Base-by-base conservation (phyloP, 305 asterid genomes). In the Fraxinus albicans region DNA sequence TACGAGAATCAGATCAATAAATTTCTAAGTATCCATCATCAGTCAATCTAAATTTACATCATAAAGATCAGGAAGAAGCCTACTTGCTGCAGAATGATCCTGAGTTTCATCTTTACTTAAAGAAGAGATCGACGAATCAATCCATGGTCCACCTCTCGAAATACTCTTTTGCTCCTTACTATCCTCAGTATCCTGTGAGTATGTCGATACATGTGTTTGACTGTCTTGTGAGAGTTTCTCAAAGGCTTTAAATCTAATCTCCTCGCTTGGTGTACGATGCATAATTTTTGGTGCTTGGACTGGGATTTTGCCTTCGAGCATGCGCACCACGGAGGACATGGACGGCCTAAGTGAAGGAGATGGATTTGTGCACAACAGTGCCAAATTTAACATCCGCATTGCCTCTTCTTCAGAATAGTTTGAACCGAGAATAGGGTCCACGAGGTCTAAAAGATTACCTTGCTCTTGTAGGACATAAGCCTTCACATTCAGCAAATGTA, bases 401-500 rank as follows among this genome's bases (percentile, higher is more conserved):
- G 93, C 99, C 90, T 93, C 97, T 6, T 89, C 77, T 82, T 88
- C 73, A 8, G 95, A 88, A 85, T 86, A 92, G 83, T 88, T 77
- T 47, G 92, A 78, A 69, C 91, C 97, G 1, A 96, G 97, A 74
- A 36, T 35, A 2, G 98, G 98, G 83, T 96, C 99, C 89, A 94
- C 98, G 1, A 96, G 94, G 19, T 96, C 98, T 69, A 94, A 81
- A 55, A 96, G 95, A 82, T 86, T 93, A 21, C 97, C 99, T 87
- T 94, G 99, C 91, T 96, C 99, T 75, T 94, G 97, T 21, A 88
- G 92, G 78, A 96, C 98, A 79, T 93, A 96, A 33, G 99, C 98
- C 99, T 94, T 80, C 81, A 85, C 35, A 53, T 80, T 85, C 63
- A 77, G 35, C 76, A 5, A 27, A 70, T 12, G 21, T 70, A 70